These are phyloP conservation scores for Fusarium poae DNA, from an alignment of 2,329 filamentous ascomycete genomes.

Conservation along the genomic window DNA sequence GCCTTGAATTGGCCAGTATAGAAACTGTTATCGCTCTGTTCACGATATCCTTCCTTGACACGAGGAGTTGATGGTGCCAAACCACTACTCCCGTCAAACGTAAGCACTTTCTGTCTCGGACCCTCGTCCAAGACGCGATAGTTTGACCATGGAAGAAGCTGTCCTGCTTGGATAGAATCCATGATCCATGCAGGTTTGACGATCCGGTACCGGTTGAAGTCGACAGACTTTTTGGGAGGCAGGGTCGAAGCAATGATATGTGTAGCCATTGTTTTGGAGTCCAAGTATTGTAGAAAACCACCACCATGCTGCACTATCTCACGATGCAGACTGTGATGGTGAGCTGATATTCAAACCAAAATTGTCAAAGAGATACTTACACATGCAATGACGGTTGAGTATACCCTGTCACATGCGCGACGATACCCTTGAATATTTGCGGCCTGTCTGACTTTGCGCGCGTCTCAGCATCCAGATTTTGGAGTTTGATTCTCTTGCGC, in stretches of 20 bases:
- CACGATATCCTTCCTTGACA: conserved; percentile 74
- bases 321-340: conserved; percentile 71
- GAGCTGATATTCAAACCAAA: conserved; percentile 20
- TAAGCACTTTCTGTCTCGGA: conserved; percentile 81
- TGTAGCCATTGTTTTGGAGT: conserved; percentile 93
- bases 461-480: conserved; percentile 90
- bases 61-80: conserved; percentile 74
- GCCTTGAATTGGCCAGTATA: conserved; percentile 79
- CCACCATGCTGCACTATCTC: conserved; percentile 95
- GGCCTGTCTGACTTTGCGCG: conserved; percentile 78
- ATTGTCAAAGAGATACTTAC: conserved; percentile 52
- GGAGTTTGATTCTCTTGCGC: conserved; percentile 95
- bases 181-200: conserved; percentile 96
- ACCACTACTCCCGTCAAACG: conserved; percentile 71
- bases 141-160: conserved; percentile 84
- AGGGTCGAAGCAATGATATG: conserved; percentile 94
- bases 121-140: conserved; percentile 91
- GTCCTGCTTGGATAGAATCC: conserved; percentile 86
- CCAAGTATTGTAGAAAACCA: conserved; percentile 92
- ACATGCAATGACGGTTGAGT: conserved; percentile 93
- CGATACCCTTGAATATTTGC: conserved; percentile 89
- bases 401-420: conserved; percentile 94
- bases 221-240: conserved; percentile 91
- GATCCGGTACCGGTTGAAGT: conserved; percentile 88
- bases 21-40: conserved; percentile 86